Conservation (phyloP, 2,329 filamentous ascomycete genomes). For the Ophiostoma sp. region DNA sequence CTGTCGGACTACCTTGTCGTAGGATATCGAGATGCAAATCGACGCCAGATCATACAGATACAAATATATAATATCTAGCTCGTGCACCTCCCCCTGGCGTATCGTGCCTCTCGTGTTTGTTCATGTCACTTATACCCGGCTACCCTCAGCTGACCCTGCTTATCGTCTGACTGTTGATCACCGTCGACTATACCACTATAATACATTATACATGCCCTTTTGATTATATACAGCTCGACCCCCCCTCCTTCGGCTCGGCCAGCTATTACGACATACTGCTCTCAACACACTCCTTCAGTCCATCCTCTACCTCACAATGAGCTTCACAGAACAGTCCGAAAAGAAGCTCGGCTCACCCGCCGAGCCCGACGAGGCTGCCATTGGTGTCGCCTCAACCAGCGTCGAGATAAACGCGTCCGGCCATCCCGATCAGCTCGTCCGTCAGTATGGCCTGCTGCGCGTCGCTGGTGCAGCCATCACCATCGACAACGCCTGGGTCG, state of each 20-base stretch:
- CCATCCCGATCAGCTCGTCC: slow-evolving; percentile 56
- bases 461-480: slow-evolving; percentile 57
- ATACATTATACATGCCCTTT: neutral
- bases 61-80: slow-evolving; percentile 1
- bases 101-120: neutral
- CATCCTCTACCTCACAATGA: slow-evolving; percentile 2
- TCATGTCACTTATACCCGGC: neutral
- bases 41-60: neutral
- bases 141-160: neutral
- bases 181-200: slow-evolving; percentile 4
- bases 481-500: slow-evolving; percentile 61
- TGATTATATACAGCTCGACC: neutral
- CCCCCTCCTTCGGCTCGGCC: neutral
- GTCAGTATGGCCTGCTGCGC: slow-evolving; percentile 56
- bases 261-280: neutral
- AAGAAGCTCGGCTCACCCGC: neutral
- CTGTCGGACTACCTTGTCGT: neutral
- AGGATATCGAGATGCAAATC: neutral
- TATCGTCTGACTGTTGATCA: neutral
- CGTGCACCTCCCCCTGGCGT: slow-evolving; percentile 4
- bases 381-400: neutral
- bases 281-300: neutral
- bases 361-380: slow-evolving; percentile 17
- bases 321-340: slow-evolving; percentile 8
- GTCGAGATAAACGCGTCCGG: slow-evolving; percentile 54